Percentiles rank a stretch among this genome's conserved stretches.
Evolutionary conservation across 2,329 filamentous ascomycete genomes (phyloP).

Genomic region (Botryosphaeria agaves): DNA sequence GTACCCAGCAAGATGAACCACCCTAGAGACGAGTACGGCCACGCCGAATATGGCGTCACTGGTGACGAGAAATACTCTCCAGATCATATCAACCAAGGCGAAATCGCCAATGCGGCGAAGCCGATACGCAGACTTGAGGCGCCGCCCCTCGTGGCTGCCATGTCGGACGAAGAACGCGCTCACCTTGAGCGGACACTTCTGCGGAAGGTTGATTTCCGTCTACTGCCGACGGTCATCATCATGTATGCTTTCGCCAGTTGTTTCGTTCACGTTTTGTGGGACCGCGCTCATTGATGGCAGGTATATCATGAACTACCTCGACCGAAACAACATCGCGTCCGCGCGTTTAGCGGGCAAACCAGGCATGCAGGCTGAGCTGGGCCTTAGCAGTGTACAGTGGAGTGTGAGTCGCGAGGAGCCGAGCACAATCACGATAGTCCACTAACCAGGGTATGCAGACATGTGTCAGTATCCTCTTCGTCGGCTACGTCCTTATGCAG

Average conservation of each 20-base stretch:
- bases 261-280: too few species aligned
- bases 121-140: slow-evolving; percentile 2
- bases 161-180: slow-evolving; percentile 4
- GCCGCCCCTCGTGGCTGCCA: slow-evolving; percentile 3
- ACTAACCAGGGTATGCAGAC: too few species aligned
- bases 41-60: background rate
- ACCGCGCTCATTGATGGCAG: too few species aligned
- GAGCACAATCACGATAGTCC: too few species aligned
- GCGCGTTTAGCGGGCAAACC: slow-evolving; percentile 49
- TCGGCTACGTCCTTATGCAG: slow-evolving; percentile 15
- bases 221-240: slow-evolving; percentile 52
- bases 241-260: too few species aligned
- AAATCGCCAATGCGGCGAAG: slow-evolving; percentile 2
- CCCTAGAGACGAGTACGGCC: background rate
- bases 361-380: slow-evolving; percentile 44
- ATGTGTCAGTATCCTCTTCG: slow-evolving; percentile 9
- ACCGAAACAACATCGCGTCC: slow-evolving; percentile 37
- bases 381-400: slow-evolving; percentile 40
- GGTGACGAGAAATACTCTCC: slow-evolving; percentile 2
- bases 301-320: background rate
- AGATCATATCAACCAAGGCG: slow-evolving; percentile 2
- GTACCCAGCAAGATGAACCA: too few species aligned
- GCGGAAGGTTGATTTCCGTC: slow-evolving; percentile 51
- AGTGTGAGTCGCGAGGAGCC: too few species aligned
- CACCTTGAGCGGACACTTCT: slow-evolving; percentile 34